Base-by-base conservation (phyloP, 2,329 filamentous ascomycete species). In the Colletotrichum coccodes region DNA sequence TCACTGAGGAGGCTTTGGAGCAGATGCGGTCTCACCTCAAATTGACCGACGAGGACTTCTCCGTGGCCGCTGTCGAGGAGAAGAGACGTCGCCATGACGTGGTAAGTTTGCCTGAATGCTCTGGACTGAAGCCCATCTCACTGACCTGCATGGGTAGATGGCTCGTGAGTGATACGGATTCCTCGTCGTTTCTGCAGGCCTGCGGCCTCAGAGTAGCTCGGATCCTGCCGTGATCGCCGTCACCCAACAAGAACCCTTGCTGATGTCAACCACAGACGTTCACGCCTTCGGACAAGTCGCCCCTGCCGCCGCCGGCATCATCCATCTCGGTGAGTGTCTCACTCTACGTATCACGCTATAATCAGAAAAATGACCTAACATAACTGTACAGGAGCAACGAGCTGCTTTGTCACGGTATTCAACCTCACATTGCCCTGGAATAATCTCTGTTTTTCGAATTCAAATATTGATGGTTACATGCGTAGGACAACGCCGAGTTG, bases 21-120 rank as follows among this genome's bases (percentile, higher is more conserved):
- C 88, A 94, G 80, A 92, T 97, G 88, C 86, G 87, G 71, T 87
- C 89, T n/a, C 86, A 95, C 70, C 83, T 95, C 50, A 85, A 85
- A n/a, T 86, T 97, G 40, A 91, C 91, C 53, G 92, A 96, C 74
- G 88, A 92, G 57, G 93, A 94, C 75, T 97, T 97, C 75, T 87
- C 91, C 73, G 85, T 91, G 71, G 92, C 92, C 23, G 85, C 89
- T 3, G 88, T 91, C 60, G 94, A 97, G 83, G 94, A 97, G 82
- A 94, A 90, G 83, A 83, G 81, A 32, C 83, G 91, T 49, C 83
- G 92, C 59, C 91, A 94, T 72, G 77, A 72, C 66, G 71, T 72
- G 52, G 67, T 71, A 54, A 68, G 73, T 62, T 21, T 23, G 30
- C 5, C 6, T 8, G 26, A 28, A 18, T 5, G 6, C 18, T 32